Percentiles rank a stretch among this genome's conserved stretches.
Conservation (phyloP, 208 protist species). For the Crithidia expoeki region DNA sequence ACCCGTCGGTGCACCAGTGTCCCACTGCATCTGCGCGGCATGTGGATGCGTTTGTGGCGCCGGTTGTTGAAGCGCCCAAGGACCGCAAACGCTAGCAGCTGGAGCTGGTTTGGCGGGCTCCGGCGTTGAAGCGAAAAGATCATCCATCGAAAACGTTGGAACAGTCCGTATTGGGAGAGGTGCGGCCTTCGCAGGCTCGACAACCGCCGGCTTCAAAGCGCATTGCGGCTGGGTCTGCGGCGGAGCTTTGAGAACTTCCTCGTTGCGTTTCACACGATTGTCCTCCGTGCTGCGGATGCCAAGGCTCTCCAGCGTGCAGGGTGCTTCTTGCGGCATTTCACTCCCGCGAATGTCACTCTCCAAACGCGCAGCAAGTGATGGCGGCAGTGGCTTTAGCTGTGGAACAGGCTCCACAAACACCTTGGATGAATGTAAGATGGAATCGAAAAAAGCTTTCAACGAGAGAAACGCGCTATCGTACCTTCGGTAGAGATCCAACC, state of each 20-base stretch:
- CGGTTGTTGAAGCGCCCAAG: slow-evolving; percentile 4
- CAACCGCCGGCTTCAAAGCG: neutral
- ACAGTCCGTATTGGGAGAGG: neutral
- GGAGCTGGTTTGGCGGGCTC: slow-evolving; percentile 7
- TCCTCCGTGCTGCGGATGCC: slow-evolving; percentile 41
- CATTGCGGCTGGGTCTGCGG: slow-evolving; percentile 4
- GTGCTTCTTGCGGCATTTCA: slow-evolving; percentile 30
- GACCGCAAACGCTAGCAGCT: neutral
- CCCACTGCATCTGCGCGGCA: slow-evolving; percentile 6
- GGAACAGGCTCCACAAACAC: slow-evolving; percentile 64
- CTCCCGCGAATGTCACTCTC: slow-evolving; percentile 47
- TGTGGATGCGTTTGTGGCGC: neutral
- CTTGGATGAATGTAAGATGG: slow-evolving; percentile 51
- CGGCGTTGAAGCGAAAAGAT: slow-evolving; percentile 32
- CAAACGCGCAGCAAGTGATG: slow-evolving; percentile 42
- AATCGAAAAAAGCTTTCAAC: slow-evolving; percentile 54
- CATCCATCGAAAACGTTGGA: slow-evolving; percentile 44
- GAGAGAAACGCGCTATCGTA: slow-evolving; percentile 40
- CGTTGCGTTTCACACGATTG: slow-evolving; percentile 1
- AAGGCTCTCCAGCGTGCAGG: slow-evolving; percentile 57
- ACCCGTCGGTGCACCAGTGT: slow-evolving; percentile 17
- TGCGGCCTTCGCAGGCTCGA: neutral
- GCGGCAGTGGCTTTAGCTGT: slow-evolving; percentile 54
- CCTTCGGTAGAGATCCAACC: slow-evolving; percentile 43
- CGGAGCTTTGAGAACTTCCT: slow-evolving; percentile 14